phyloP scores from a whole-genome alignment of 768 basidiomycete species.

The Leccinum obscurum region DNA sequence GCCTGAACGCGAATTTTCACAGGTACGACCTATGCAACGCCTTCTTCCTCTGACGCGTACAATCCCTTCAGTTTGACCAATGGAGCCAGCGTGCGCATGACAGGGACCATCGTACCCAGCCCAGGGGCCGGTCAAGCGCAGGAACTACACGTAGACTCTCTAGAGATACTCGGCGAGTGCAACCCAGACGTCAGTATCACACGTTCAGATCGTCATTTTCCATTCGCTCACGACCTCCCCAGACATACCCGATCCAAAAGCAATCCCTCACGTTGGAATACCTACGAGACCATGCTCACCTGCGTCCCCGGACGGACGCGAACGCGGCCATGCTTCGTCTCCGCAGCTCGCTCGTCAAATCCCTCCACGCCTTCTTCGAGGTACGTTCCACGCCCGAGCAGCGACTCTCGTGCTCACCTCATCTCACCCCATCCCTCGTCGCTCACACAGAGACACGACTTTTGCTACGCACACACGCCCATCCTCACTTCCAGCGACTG shows the following conservation, averaged over 20 bases:
- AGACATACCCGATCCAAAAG: conserved; percentile 94
- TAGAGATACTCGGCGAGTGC: conserved; percentile 55
- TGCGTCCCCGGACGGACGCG: conserved; percentile 77
- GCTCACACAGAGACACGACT: conserved; percentile 63
- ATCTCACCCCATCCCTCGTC: conserved; percentile 1
- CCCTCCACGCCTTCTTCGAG: conserved; percentile 70
- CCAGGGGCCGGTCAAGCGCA: conserved; percentile 50
- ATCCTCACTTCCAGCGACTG: conserved; percentile 90
- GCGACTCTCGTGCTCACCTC: not conserved
- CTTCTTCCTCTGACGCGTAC: conserved; percentile 5
- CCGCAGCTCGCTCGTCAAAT: conserved; percentile 55
- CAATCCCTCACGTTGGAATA: conserved; percentile 76
- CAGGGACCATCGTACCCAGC: conserved; percentile 47
- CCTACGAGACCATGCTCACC: conserved; percentile 81
- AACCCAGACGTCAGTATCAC: conserved; percentile 49
- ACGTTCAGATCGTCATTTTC: not conserved
- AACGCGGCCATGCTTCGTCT: conserved; percentile 77
- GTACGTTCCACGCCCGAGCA: conserved; percentile 40
- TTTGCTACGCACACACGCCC: conserved; percentile 79
- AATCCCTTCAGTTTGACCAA: conserved; percentile 43
- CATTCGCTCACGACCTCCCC: conserved; percentile 8
- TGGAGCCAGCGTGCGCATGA: conserved; percentile 55
- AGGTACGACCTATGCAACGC: conserved; percentile 11
- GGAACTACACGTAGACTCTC: conserved; percentile 51
- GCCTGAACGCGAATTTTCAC: conserved; percentile 16